These are phyloP conservation scores for Barnettozyma populi DNA, from an alignment of 805 yeast genomes.

Conservation along the genomic window DNA sequence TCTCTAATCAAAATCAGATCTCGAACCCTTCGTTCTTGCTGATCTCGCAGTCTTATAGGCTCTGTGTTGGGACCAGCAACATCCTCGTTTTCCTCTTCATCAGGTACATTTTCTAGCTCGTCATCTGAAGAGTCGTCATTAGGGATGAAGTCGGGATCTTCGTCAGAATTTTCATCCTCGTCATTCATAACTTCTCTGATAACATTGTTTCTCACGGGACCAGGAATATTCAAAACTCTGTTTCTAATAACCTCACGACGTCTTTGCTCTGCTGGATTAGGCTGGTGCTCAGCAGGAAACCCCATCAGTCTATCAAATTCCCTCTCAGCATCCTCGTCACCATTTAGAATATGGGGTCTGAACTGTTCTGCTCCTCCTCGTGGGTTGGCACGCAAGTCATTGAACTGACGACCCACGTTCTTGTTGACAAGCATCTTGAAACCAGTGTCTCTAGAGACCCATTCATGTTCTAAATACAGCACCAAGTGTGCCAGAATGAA, in stretches of 20 bases:
- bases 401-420: constrained; percentile 43
- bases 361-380: not conserved
- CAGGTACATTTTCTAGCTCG: not conserved
- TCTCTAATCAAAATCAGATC: not conserved
- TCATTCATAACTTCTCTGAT: constrained; percentile 16
- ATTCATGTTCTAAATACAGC: constrained; percentile 57
- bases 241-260: not conserved
- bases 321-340: not conserved
- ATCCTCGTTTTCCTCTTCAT: not conserved
- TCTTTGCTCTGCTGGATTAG: not conserved
- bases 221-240: not conserved
- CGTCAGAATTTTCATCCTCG: constrained; percentile 17
- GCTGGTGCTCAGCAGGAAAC: not conserved
- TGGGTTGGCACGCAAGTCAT: not conserved
- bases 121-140: constrained; percentile 8
- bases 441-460: constrained; percentile 68
- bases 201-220: not conserved
- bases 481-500: constrained; percentile 39
- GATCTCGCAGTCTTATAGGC: not conserved
- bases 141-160: constrained; percentile 27
- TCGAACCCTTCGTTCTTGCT: not conserved
- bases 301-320: not conserved
- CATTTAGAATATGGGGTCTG: not conserved
- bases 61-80: not conserved
- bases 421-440: constrained; percentile 51